Percentiles rank a stretch among this genome's conserved stretches.
Evolutionary conservation across 495 filamentous ascomycete genomes (phyloP).

Genomic region (Lichenothelia convexa): DNA sequence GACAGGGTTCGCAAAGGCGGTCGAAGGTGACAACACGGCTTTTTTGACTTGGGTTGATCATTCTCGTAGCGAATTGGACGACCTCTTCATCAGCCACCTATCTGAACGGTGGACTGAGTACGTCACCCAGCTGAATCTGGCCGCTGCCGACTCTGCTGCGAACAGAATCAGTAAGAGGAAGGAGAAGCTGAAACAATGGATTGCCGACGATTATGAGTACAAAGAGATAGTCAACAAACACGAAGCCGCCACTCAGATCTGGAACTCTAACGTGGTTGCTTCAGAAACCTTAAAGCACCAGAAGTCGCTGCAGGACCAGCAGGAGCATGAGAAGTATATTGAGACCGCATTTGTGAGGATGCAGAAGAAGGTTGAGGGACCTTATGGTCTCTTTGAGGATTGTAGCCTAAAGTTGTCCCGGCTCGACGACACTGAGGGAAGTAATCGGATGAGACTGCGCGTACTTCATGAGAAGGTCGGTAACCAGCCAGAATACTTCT

Average conservation of each 20-base stretch:
- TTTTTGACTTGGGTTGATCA: slow-evolving; percentile 81
- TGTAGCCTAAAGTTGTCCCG: slow-evolving; percentile 56
- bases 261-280: slow-evolving; percentile 85
- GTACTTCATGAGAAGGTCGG: slow-evolving; percentile 43
- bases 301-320: slow-evolving; percentile 69
- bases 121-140: slow-evolving; percentile 57
- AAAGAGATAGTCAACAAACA: slow-evolving; percentile 61
- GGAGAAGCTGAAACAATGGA: slow-evolving; percentile 68
- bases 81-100: slow-evolving; percentile 58
- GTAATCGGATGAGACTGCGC: slow-evolving; percentile 83
- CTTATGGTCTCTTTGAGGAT: slow-evolving; percentile 60
- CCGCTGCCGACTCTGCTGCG: slow-evolving; percentile 52
- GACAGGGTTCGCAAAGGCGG: slow-evolving; percentile 63
- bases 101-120: slow-evolving; percentile 73
- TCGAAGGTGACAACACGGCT: slow-evolving; percentile 67
- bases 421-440: slow-evolving; percentile 84
- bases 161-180: slow-evolving; percentile 50
- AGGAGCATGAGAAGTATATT: slow-evolving; percentile 65
- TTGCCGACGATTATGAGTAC: slow-evolving; percentile 39
- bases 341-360: slow-evolving; percentile 54
- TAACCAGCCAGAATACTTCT: slow-evolving; percentile 50
- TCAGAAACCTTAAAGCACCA: slow-evolving; percentile 87
- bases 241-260: slow-evolving; percentile 66
- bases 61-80: slow-evolving; percentile 61
- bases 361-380: slow-evolving; percentile 51